Evolutionary conservation across 768 basidiomycete species (phyloP).

Genomic region (Imleria badia): DNA sequence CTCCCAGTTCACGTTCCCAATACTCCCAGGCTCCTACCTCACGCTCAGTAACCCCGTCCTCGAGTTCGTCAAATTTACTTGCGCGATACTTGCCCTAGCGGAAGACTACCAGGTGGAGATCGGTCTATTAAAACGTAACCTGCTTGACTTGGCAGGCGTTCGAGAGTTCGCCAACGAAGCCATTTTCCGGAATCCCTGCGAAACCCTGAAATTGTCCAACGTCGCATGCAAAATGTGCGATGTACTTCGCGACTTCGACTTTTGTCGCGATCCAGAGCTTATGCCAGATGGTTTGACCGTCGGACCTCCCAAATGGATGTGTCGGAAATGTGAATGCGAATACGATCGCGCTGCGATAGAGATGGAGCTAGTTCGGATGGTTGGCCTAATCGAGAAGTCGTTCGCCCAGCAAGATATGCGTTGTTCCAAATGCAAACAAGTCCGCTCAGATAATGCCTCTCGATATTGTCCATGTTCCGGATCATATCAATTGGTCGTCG

Average conservation of each 20-base stretch:
- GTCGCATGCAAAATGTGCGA: constrained; percentile 91
- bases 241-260: constrained; percentile 85
- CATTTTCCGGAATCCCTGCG: constrained; percentile 88
- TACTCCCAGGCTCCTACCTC: constrained; percentile 84
- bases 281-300: constrained; percentile 55
- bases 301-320: constrained; percentile 60
- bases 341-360: constrained; percentile 91
- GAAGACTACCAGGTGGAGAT: constrained; percentile 85
- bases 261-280: constrained; percentile 89
- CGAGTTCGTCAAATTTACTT: constrained; percentile 86
- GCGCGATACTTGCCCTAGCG: constrained; percentile 77
- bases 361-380: constrained; percentile 75
- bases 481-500: constrained; percentile 68
- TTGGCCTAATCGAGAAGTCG: constrained; percentile 64
- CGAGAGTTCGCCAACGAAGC: constrained; percentile 87
- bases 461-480: constrained; percentile 89
- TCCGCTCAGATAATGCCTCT: constrained; percentile 86
- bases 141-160: constrained; percentile 84
- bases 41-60: constrained; percentile 76
- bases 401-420: constrained; percentile 89
- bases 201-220: constrained; percentile 78
- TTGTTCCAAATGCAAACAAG: constrained; percentile 87
- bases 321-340: constrained; percentile 73
- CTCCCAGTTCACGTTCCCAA: constrained; percentile 73
- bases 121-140: constrained; percentile 82